Base-by-base conservation (phyloP, 306 rosid genomes). In the Hylodesmum podocarpum region DNA sequence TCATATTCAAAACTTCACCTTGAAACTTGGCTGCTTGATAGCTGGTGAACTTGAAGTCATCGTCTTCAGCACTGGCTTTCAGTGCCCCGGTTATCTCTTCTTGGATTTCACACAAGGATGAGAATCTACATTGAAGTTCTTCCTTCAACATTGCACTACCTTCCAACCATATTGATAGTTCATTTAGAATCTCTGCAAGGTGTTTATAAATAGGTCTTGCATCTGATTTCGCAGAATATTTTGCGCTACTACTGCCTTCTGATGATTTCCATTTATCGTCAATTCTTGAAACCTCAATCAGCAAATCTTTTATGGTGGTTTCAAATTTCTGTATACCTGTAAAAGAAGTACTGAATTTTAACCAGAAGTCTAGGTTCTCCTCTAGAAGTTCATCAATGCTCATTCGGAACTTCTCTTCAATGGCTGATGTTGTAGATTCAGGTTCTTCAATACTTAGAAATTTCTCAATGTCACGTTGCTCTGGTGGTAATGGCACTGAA, bases 11-110 rank as follows among this genome's bases (percentile, higher is more conserved):
- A 62, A 93, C 77, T 84, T 93, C 98, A 8, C 98, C 98, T 82
- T 91, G 94, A 76, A 90, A 93, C 87, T 93, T 91, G 47, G 98
- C 98, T 37, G 96, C 98, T 87, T 93, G 98, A 83, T 87, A 88
- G 85, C 93, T 93, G 8, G 98, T 91, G 75, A 93, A 93, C 72
- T 74, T 76, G 88, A 91, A 87, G 12, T 89, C 93, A 2, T 91
- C 91, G 24, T 87, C 93, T 72, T 89, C 95, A 0, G 98, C 98
- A 53, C 98, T 86, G 7, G 82, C 78, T 80, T 89, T 93, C 86
- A 93, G 73, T 39, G 96, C 93, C 14, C 68, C 47, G 21, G 90
- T 88, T 76, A 92, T 87, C 73, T 88, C 96, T 61, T 90, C 94
- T 80, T 92, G 97, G 64, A 92, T 88, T 33, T 84, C 82, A 73